Evolutionary conservation across 2,329 filamentous ascomycete genomes (phyloP).

Genomic region (Ophiostoma himal-ulmi): DNA sequence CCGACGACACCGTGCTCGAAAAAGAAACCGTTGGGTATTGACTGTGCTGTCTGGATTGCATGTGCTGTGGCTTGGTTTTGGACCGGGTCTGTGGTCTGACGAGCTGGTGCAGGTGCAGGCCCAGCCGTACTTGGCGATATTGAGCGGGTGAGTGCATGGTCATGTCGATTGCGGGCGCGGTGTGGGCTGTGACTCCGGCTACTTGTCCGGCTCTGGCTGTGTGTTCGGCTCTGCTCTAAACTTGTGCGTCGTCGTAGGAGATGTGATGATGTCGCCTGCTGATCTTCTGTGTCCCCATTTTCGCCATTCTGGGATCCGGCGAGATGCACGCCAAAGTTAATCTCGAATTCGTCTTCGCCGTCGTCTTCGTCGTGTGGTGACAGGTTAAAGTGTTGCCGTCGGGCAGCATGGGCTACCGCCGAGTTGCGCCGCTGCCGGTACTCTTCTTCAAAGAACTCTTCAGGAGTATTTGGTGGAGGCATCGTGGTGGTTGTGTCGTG

Average conservation of each 20-base stretch:
- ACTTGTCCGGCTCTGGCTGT: slow-evolving; percentile 6
- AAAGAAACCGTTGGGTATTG: not conserved
- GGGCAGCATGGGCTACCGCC: slow-evolving; percentile 7
- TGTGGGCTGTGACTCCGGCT: slow-evolving; percentile 8
- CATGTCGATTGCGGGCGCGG: not conserved
- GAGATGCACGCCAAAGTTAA: slow-evolving; percentile 7
- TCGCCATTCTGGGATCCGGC: not conserved
- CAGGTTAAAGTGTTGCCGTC: slow-evolving; percentile 16
- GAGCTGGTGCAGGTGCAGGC: not conserved
- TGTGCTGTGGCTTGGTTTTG: not conserved
- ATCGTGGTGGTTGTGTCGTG: slow-evolving; percentile 25
- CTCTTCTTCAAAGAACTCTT: slow-evolving; percentile 25
- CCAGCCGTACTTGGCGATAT: not conserved
- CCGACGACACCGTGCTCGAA: not conserved
- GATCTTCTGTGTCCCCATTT: not conserved
- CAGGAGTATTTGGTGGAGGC: slow-evolving; percentile 30
- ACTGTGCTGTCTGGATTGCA: not conserved
- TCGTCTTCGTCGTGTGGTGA: slow-evolving; percentile 16
- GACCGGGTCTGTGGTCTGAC: not conserved
- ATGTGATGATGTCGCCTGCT: not conserved
- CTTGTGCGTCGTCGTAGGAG: not conserved
- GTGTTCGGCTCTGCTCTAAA: not conserved
- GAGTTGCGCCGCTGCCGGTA: slow-evolving; percentile 19
- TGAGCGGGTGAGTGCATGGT: not conserved
- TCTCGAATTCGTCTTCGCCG: slow-evolving; percentile 18